Evolutionary conservation across 129 eudicot genomes (phyloP).

Genomic region (Flaveria brownii): DNA sequence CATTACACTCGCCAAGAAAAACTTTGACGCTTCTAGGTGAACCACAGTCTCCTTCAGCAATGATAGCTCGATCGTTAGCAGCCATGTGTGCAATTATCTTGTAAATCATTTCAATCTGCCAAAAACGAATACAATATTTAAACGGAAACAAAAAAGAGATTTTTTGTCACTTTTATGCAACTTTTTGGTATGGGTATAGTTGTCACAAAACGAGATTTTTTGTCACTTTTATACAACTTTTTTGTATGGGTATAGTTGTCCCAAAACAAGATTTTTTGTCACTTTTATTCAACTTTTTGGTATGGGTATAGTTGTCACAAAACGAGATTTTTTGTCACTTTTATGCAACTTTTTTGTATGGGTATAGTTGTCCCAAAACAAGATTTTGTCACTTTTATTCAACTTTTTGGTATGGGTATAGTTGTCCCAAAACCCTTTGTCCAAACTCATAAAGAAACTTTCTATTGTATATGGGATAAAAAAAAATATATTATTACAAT

Average conservation of each 20-base stretch:
- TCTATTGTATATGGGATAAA: background rate
- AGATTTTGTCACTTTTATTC: background rate
- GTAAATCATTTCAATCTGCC: constrained; percentile 96
- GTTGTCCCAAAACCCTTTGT: background rate
- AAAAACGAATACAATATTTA: constrained; percentile 1
- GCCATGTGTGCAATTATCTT: constrained; percentile 95
- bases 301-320: background rate
- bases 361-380: background rate
- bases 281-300: background rate
- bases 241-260: background rate
- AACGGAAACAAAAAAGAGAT: background rate
- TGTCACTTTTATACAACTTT: background rate
- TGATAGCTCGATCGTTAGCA: constrained; percentile 91
- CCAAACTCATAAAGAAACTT: background rate
- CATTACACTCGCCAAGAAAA: constrained; percentile 89
- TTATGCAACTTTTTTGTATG: background rate
- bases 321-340: background rate
- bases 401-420: background rate
- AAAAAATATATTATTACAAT: background rate
- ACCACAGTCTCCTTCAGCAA: constrained; percentile 93
- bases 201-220: background rate
- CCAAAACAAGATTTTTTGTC: too few species aligned
- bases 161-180: background rate
- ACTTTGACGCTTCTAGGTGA: constrained; percentile 84
- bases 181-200: background rate